Conservation (phyloP, 2,329 filamentous ascomycete species). For the Scolecobasidium constrictum region DNA sequence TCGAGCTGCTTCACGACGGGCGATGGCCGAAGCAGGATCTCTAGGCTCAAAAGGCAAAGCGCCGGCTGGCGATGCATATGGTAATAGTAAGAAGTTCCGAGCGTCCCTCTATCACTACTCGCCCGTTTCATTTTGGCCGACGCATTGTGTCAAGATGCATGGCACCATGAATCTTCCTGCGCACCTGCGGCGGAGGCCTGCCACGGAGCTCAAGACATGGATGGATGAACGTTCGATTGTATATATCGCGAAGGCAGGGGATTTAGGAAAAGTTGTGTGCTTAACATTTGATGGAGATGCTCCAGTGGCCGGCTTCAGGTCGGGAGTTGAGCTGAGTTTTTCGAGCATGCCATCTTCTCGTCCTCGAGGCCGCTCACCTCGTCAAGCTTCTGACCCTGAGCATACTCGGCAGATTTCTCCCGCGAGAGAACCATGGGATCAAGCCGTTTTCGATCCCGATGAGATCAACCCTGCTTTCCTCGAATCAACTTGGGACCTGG, state of each 20-base stretch:
- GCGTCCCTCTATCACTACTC: constrained; percentile 18
- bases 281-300: constrained; percentile 6
- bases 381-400: not conserved
- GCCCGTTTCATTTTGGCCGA: constrained; percentile 24
- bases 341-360: too few relatives aligned
- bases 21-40: constrained; percentile 17
- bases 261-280: constrained; percentile 8
- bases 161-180: constrained; percentile 7
- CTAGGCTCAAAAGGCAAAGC: not conserved
- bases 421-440: not conserved
- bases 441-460: not conserved
- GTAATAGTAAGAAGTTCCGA: not conserved
- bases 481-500: not conserved
- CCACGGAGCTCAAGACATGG: not conserved
- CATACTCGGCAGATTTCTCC: not conserved
- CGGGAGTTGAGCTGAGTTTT: too few relatives aligned
- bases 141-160: constrained; percentile 7
- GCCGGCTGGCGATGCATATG: not conserved
- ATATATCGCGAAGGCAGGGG: not conserved
- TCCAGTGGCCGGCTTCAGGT: not conserved
- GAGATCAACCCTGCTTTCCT: not conserved
- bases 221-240: constrained; percentile 9
- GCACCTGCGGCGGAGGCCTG: not conserved
- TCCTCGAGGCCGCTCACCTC: too few relatives aligned
- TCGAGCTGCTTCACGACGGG: constrained; percentile 35